phyloP scores from a whole-genome alignment of 495 filamentous ascomycete species.

The Lasiosphaeria hispida region DNA sequence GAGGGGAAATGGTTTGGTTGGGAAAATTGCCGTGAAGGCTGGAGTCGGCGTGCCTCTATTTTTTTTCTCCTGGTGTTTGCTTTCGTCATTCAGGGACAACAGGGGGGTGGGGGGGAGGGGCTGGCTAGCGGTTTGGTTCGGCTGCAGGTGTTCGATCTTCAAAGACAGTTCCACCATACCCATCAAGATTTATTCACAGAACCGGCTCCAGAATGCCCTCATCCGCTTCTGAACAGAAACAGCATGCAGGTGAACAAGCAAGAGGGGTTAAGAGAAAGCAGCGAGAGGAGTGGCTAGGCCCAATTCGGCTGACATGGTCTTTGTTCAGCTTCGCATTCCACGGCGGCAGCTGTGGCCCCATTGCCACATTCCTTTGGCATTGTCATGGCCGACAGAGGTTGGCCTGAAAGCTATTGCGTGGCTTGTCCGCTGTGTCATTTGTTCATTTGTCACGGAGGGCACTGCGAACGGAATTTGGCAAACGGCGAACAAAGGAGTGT shows the following conservation, averaged over 20 bases:
- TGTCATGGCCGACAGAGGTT: slow-evolving; percentile 23
- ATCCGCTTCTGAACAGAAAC: neutral
- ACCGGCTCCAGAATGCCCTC: neutral
- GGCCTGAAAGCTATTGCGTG: slow-evolving; percentile 17
- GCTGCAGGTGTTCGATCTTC: slow-evolving; percentile 1
- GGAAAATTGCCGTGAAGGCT: slow-evolving; percentile 31
- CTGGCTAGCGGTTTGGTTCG: slow-evolving; percentile 15
- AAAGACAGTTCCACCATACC: slow-evolving; percentile 1
- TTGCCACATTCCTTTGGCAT: slow-evolving; percentile 31
- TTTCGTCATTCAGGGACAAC: neutral
- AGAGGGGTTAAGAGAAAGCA: slow-evolving; percentile 17
- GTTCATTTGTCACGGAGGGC: neutral
- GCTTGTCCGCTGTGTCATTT: slow-evolving; percentile 14
- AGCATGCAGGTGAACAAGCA: slow-evolving; percentile 9
- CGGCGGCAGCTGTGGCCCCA: slow-evolving; percentile 4
- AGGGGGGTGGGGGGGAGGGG: slow-evolving; percentile 3
- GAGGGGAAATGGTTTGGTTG: slow-evolving; percentile 23
- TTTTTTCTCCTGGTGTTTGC: slow-evolving; percentile 9
- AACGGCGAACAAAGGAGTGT: slow-evolving; percentile 38
- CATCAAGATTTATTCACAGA: neutral
- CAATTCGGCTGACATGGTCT: slow-evolving; percentile 44
- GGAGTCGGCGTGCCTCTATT: slow-evolving; percentile 25
- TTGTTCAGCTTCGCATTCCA: slow-evolving; percentile 31
- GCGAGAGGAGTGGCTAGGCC: slow-evolving; percentile 23
- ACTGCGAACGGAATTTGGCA: slow-evolving; percentile 39